Evolutionary conservation across 495 filamentous ascomycete species (phyloP).

Genomic region (Cetradonia linearis): DNA sequence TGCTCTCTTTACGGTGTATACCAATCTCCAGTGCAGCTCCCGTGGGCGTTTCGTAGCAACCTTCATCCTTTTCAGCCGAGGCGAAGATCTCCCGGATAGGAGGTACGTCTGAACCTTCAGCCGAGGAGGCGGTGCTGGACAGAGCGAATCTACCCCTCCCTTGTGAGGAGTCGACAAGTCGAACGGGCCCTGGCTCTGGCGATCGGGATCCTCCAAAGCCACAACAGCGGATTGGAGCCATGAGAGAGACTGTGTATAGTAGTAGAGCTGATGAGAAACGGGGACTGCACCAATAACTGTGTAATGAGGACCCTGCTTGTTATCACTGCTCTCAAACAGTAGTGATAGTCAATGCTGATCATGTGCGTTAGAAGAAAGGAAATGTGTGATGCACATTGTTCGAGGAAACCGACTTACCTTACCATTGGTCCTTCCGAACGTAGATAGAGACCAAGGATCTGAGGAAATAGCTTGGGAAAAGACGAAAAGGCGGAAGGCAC

Average conservation of each 20-base stretch:
- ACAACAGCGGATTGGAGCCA: constrained; percentile 19
- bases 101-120: background rate
- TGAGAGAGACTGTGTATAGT: background rate
- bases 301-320: background rate
- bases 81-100: constrained; percentile 1
- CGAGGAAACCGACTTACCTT: background rate
- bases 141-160: constrained; percentile 16
- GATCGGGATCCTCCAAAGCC: constrained; percentile 13
- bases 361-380: background rate
- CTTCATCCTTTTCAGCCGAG: constrained; percentile 1
- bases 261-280: background rate
- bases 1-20: constrained; percentile 10
- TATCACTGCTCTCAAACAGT: background rate
- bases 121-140: constrained; percentile 11
- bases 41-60: background rate
- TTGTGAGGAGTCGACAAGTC: constrained; percentile 10
- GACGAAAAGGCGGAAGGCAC: background rate
- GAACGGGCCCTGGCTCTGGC: constrained; percentile 12
- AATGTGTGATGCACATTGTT: background rate
- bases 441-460: background rate
- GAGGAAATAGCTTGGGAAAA: too few relatives aligned
- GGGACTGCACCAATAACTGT: background rate
- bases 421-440: background rate
- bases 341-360: constrained; percentile 10
- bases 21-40: background rate